These are phyloP conservation scores for Tephrocybe sp. DNA, from an alignment of 768 basidiomycete genomes.

Conservation along the genomic window DNA sequence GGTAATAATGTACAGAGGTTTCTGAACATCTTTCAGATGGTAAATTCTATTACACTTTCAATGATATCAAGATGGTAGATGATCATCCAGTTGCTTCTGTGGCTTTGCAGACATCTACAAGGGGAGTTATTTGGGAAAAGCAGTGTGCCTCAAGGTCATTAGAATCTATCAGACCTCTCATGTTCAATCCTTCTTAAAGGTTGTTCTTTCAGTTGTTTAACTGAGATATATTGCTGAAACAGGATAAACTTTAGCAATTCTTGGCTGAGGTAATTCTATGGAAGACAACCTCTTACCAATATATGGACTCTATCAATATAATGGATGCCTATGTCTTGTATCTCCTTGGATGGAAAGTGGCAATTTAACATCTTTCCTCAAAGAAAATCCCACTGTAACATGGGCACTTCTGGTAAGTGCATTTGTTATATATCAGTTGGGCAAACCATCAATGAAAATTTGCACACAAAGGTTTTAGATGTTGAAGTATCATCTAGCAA, in stretches of 20 bases:
- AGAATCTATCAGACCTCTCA: conserved; percentile 14
- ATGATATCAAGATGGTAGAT: conserved; percentile 1
- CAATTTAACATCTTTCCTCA: conserved; percentile 24
- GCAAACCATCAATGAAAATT: no score
- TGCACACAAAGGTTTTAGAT: conserved; percentile 18
- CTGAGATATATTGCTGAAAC: no score
- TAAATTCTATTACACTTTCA: conserved; percentile 8
- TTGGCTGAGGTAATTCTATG: conserved; percentile 10
- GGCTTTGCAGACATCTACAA: conserved; percentile 12
- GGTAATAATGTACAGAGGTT: conserved; percentile 2
- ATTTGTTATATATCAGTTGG: no score
- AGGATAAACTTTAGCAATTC: conserved; percentile 1
- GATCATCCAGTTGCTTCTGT: conserved; percentile 2
- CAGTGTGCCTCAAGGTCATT: conserved; percentile 15
- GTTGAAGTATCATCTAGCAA: no score
- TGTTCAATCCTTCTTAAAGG: conserved; percentile 1
- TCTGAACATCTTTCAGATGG: conserved; percentile 12
- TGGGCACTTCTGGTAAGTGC: neutral
- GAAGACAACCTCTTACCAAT: conserved; percentile 31
- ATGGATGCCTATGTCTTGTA: conserved; percentile 29
- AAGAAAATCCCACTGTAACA: conserved; percentile 7
- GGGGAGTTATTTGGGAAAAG: conserved; percentile 4
- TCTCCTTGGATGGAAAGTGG: conserved; percentile 39
- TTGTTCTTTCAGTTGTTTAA: neutral
- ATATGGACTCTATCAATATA: conserved; percentile 26